These are phyloP conservation scores for Verticillium alfalfae DNA, from an alignment of 2,329 filamentous ascomycete species.

Conservation along the genomic window DNA sequence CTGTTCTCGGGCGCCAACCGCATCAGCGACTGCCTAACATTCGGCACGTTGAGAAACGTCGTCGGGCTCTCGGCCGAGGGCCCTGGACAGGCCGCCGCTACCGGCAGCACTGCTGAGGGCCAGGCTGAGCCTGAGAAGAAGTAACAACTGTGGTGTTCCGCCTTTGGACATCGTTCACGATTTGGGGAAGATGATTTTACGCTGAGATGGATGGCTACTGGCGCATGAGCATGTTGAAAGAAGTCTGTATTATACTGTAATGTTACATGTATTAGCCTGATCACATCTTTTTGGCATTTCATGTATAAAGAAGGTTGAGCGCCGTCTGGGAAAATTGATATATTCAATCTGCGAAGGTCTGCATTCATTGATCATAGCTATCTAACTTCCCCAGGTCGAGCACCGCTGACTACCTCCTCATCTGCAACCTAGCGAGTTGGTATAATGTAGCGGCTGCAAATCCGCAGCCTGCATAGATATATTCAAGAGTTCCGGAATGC, in stretches of 20 bases:
- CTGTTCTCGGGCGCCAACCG: slow-evolving; percentile 71
- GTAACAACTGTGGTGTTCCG: background rate
- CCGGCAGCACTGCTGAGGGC: background rate
- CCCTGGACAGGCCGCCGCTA: background rate
- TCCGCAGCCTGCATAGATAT: too few relatives aligned
- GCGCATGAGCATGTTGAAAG: background rate
- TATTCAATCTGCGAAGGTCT: too few relatives aligned
- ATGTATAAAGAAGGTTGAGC: too few relatives aligned
- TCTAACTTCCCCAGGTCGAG: too few relatives aligned
- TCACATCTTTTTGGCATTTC: background rate
- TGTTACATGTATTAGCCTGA: background rate
- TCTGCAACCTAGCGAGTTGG: too few relatives aligned
- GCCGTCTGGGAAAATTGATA: too few relatives aligned
- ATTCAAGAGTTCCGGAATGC: too few relatives aligned
- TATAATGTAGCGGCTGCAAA: too few relatives aligned
- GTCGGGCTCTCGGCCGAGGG: slow-evolving; percentile 40
- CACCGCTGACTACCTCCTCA: too few relatives aligned
- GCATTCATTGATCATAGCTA: too few relatives aligned
- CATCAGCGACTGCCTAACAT: slow-evolving; percentile 82
- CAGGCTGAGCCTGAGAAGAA: background rate
- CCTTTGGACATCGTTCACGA: background rate
- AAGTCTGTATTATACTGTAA: background rate
- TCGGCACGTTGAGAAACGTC: slow-evolving; percentile 75
- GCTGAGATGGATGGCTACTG: background rate
- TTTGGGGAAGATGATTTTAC: background rate